These are phyloP conservation scores for Xylaria palmicola DNA, from an alignment of 495 filamentous ascomycete species.

Conservation along the genomic window DNA sequence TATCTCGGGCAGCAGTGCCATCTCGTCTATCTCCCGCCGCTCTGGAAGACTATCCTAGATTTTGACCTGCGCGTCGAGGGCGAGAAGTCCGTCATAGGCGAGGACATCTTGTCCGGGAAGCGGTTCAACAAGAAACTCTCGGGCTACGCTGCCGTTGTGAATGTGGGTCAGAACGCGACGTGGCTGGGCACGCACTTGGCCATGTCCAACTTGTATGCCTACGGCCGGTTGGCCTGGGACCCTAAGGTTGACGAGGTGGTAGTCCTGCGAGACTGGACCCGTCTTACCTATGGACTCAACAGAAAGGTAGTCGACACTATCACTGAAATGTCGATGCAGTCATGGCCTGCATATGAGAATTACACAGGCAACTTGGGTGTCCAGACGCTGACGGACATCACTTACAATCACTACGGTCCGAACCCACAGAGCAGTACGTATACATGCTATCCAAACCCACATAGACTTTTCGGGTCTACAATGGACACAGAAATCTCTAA, in stretches of 20 bases:
- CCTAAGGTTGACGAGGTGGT: conserved; percentile 41
- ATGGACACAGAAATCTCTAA: neutral
- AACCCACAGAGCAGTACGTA: conserved; percentile 47
- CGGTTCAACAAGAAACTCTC: conserved; percentile 57
- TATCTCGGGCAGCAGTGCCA: conserved; percentile 73
- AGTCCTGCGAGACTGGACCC: conserved; percentile 64
- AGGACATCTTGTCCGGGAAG: conserved; percentile 59
- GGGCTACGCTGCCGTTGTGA: conserved; percentile 67
- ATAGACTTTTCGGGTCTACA: neutral
- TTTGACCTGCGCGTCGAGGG: conserved; percentile 63
- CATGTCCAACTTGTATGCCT: conserved; percentile 74
- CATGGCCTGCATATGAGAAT: conserved; percentile 70
- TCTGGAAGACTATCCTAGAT: conserved; percentile 67
- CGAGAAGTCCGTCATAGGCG: conserved; percentile 49
- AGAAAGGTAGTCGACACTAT: conserved; percentile 55
- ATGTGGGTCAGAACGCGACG: conserved; percentile 64
- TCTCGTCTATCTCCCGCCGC: conserved; percentile 62
- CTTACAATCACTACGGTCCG: conserved; percentile 65
- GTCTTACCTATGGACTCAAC: conserved; percentile 61
- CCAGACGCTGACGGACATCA: conserved; percentile 68
- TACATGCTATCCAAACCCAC: neutral
- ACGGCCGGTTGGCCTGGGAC: conserved; percentile 65
- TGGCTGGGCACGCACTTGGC: conserved; percentile 69
- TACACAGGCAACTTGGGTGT: conserved; percentile 71
- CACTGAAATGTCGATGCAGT: conserved; percentile 63